Conservation (phyloP, 345 rosid genomes). For the Arabis alpina region DNA sequence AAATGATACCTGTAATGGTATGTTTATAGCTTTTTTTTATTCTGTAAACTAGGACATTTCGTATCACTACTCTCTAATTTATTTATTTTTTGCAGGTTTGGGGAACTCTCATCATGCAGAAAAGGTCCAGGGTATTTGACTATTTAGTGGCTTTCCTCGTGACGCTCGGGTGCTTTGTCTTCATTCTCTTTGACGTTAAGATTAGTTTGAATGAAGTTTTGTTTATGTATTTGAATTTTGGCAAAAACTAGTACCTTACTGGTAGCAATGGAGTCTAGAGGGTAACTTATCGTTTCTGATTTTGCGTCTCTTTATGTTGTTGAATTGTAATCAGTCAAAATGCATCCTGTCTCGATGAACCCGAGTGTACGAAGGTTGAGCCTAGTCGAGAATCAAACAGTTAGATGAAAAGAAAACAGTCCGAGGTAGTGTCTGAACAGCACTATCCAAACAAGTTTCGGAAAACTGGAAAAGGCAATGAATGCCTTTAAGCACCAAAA, state of each 20-base stretch:
- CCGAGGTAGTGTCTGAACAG: no score
- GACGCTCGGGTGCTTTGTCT: slow-evolving; percentile 87
- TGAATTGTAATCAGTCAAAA: no score
- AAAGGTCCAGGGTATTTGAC: slow-evolving; percentile 79
- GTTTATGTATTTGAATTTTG: slow-evolving; percentile 43
- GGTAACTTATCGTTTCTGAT: no score
- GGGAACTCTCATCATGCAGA: slow-evolving; percentile 95
- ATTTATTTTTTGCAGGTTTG: slow-evolving; percentile 55
- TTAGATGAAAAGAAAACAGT: no score
- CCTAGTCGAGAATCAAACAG: no score
- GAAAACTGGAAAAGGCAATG: no score
- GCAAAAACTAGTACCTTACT: slow-evolving; percentile 22
- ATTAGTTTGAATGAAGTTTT: background rate
- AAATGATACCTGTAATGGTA: slow-evolving; percentile 99
- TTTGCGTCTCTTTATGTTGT: no score
- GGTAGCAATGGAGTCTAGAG: no score
- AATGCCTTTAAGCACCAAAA: no score
- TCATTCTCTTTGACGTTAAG: slow-evolving; percentile 57
- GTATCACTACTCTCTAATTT: background rate
- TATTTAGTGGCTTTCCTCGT: slow-evolving; percentile 85
- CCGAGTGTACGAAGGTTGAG: no score
- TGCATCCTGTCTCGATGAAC: no score
- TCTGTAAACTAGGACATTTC: background rate
- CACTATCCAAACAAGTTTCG: no score
- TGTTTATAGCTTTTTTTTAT: slow-evolving; percentile 19